Evolutionary conservation across 1,284 basidiomycete species (phyloP).

Genomic region (Ganoderma meredithae): DNA sequence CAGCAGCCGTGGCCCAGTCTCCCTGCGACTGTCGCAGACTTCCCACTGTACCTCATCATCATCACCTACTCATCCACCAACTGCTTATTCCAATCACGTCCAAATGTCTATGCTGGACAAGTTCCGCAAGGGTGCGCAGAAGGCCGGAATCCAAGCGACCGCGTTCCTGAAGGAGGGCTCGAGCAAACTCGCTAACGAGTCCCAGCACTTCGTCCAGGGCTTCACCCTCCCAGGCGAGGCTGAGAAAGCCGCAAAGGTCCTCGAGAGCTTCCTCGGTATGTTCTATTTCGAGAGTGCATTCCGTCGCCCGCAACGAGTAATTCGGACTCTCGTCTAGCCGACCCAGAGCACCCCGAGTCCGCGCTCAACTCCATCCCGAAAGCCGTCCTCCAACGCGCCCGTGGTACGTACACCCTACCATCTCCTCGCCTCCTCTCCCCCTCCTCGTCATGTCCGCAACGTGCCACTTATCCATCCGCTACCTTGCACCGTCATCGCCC

Average conservation of each 20-base stretch:
- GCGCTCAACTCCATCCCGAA: constrained; percentile 97
- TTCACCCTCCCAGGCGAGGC: constrained; percentile 90
- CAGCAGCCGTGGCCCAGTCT: background rate
- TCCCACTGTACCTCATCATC: constrained; percentile 2
- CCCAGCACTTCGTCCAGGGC: constrained; percentile 79
- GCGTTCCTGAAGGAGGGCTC: constrained; percentile 74
- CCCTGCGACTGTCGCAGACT: constrained; percentile 9
- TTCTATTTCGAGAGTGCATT: constrained; percentile 20
- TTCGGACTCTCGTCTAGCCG: constrained; percentile 60
- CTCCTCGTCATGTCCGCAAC: background rate
- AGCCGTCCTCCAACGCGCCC: constrained; percentile 88
- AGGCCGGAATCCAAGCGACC: constrained; percentile 82
- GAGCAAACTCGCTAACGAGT: constrained; percentile 72
- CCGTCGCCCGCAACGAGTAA: constrained; percentile 4
- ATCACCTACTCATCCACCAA: constrained; percentile 2
- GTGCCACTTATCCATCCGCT: constrained; percentile 5
- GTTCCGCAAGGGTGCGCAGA: constrained; percentile 81
- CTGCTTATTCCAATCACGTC: constrained; percentile 9
- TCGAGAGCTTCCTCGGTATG: constrained; percentile 89
- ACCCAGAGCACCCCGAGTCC: constrained; percentile 88
- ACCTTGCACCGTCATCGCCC: constrained; percentile 9
- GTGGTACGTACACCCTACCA: constrained; percentile 60
- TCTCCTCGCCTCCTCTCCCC: background rate
- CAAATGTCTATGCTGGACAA: constrained; percentile 78
- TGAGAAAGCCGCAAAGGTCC: constrained; percentile 91